A percentile compares a stretch with the other conserved stretches of the same genome.
These are phyloP conservation scores for Phialophora chinensis DNA, from an alignment of 2,329 filamentous ascomycete genomes.

Conservation along the genomic window DNA sequence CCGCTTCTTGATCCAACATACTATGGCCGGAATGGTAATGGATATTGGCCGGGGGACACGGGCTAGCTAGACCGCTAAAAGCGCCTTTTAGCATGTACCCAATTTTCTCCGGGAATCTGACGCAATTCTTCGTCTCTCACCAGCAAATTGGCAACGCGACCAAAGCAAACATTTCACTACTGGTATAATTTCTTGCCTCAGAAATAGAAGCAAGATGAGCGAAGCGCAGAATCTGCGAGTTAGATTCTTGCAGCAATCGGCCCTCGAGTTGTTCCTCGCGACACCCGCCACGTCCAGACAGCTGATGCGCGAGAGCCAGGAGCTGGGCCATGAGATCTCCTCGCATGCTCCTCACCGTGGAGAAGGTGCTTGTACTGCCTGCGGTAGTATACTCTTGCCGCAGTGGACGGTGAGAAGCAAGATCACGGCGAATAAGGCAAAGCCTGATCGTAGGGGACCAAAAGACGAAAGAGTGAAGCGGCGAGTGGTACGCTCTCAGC, in stretches of 20 bases:
- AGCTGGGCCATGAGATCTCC: slow-evolving; percentile 3
- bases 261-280: slow-evolving; percentile 42
- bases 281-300: slow-evolving; percentile 51
- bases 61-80: neutral
- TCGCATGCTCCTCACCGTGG: slow-evolving; percentile 11
- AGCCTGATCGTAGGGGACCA: neutral
- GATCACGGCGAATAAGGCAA: slow-evolving; percentile 1
- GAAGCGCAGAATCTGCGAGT: neutral
- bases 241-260: slow-evolving; percentile 47
- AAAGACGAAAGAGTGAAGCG: slow-evolving; percentile 25
- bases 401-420: slow-evolving; percentile 42
- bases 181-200: neutral
- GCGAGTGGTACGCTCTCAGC: slow-evolving; percentile 23
- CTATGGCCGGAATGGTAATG: neutral
- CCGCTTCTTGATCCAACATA: neutral
- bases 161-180: neutral
- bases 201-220: neutral
- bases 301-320: slow-evolving; percentile 42
- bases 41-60: neutral
- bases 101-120: neutral
- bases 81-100: neutral
- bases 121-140: neutral
- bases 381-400: slow-evolving; percentile 47
- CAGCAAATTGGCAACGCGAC: neutral
- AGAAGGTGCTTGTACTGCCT: slow-evolving; percentile 48